Conservation (phyloP, 2,329 filamentous ascomycete species). For the Drechslerella coelobrocha region DNA sequence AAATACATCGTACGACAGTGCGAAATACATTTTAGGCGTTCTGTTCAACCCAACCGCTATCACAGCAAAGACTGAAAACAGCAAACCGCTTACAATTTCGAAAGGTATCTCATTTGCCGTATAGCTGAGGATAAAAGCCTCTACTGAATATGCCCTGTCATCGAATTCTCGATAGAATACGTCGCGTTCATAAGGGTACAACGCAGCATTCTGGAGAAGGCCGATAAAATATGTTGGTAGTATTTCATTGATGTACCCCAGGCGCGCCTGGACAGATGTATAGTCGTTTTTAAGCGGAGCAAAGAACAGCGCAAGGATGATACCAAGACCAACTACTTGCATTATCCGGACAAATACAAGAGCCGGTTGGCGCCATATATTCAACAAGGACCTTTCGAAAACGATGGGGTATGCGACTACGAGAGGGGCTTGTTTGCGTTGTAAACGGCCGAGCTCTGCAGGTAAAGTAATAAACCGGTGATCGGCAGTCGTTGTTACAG, state of each 20-base stretch:
- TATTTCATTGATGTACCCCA: slow-evolving; percentile 76
- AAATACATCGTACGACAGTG: slow-evolving; percentile 72
- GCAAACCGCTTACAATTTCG: slow-evolving; percentile 69
- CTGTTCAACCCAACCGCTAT: slow-evolving; percentile 71
- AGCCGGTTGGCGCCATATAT: slow-evolving; percentile 71
- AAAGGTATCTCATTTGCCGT: slow-evolving; percentile 74
- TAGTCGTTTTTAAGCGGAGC: slow-evolving; percentile 74
- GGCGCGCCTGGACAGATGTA: slow-evolving; percentile 72
- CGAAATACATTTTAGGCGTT: slow-evolving; percentile 71
- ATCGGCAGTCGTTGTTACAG: slow-evolving; percentile 48
- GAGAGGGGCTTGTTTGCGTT: slow-evolving; percentile 70
- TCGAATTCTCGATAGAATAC: slow-evolving; percentile 80
- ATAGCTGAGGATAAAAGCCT: slow-evolving; percentile 75
- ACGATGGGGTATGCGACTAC: slow-evolving; percentile 71
- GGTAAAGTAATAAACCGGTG: slow-evolving; percentile 66
- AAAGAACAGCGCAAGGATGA: slow-evolving; percentile 73
- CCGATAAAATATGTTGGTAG: slow-evolving; percentile 76
- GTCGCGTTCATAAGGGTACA: slow-evolving; percentile 74
- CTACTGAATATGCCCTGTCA: slow-evolving; percentile 73
- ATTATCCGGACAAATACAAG: slow-evolving; percentile 70
- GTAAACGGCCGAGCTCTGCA: slow-evolving; percentile 73
- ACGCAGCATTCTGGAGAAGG: slow-evolving; percentile 79
- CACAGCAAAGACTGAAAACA: slow-evolving; percentile 71
- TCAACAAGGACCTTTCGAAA: slow-evolving; percentile 71
- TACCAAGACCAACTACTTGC: slow-evolving; percentile 70